A percentile compares a stretch with the other conserved stretches of the same genome.
Evolutionary conservation across 257 asterid species (phyloP).

Genomic region (Solanum tacnaense): DNA sequence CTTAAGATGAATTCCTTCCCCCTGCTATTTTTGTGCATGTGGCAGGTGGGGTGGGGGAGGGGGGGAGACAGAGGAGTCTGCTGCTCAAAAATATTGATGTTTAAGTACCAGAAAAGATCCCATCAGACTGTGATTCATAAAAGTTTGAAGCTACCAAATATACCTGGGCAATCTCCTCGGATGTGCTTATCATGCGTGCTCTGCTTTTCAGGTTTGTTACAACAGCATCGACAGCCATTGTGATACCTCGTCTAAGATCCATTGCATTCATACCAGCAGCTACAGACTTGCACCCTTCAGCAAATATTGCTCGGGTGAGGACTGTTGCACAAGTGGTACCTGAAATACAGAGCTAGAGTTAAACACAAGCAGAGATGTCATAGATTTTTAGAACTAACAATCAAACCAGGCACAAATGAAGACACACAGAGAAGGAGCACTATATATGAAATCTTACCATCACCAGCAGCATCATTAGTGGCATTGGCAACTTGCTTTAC

Average conservation of each 20-base stretch:
- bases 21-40: neutral
- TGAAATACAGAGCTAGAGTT: conserved; percentile 1
- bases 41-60: neutral
- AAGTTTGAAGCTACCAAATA: neutral
- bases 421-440: neutral
- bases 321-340: conserved; percentile 56
- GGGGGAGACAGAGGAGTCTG: neutral
- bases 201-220: conserved; percentile 42
- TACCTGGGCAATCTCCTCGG: conserved; percentile 58
- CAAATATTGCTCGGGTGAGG: conserved; percentile 39
- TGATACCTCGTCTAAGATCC: conserved; percentile 57
- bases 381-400: neutral
- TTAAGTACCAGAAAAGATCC: neutral
- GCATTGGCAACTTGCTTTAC: conserved; percentile 52
- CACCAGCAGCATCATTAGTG: conserved; percentile 56
- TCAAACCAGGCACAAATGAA: neutral
- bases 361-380: neutral
- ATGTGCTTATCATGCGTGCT: conserved; percentile 47
- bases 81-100: neutral
- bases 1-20: neutral
- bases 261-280: conserved; percentile 67
- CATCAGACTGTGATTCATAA: neutral
- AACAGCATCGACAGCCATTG: conserved; percentile 50
- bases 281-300: conserved; percentile 59
- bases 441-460: conserved; percentile 17